Base-by-base conservation (phyloP, 169 alveolate genomes). In the Cryptosporidium tyzzeri region DNA sequence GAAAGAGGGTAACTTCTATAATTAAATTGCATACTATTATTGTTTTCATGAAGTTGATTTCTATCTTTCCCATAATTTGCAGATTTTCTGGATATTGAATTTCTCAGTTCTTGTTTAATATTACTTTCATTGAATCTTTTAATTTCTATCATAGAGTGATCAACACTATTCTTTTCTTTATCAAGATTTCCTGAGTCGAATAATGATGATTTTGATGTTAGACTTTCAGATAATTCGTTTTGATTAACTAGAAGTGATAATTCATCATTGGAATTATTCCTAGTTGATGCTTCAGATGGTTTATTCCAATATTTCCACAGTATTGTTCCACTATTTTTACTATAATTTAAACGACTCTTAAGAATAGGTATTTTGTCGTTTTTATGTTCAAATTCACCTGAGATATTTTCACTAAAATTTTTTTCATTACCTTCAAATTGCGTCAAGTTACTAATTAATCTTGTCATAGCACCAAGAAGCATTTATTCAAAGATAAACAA, bases 1-100 rank as follows among this genome's bases (percentile, higher is more conserved):
- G 89, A 14, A 18, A 80, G 35, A 10, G 89, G 89, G 62, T 80
- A 80, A 26, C 74, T 44, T 50, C 62, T 80, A 31, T 80, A 80
- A 80, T 65, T 80, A 14, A 80, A 80, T 29, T 74, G 70, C 14
- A 21, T 7, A 37, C 14, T 71, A 23, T 5, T 7, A 21, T 39
- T 48, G n/a, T 29, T 45, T 33, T 44, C 55, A 16, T 80, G 7
- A 10, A 16, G n/a, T 37, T 14, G 45, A 21, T 62, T 26, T 39
- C 23, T 55, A 21, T 37, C 6, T 16, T 18, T 65, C 41, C 35
- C 51, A 33, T 58, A 16, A 12, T 73, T 29, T 29, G 3, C 37
- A 31, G 29, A 23, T 33, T 33, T 51, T 44, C 33, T 48, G 9
- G 29, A 33, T 16, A 10, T 29, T 51, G 41, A 3, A 58, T 14